Conservation (phyloP, 495 filamentous ascomycete genomes). For the Penicillium pancosmium region DNA sequence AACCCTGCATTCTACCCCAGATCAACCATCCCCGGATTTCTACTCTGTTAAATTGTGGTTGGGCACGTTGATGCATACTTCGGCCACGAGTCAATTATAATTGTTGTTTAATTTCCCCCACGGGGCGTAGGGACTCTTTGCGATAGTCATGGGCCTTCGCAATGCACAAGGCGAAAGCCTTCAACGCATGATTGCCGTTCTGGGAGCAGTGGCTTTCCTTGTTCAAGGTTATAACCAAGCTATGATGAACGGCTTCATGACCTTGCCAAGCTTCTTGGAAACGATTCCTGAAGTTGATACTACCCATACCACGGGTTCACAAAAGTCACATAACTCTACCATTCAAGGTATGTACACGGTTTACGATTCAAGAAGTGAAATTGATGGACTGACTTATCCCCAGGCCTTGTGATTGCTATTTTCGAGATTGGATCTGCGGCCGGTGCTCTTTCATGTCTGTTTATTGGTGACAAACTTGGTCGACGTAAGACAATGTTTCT, state of each 20-base stretch:
- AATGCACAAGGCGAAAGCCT: constrained; percentile 16
- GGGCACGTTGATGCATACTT: background rate
- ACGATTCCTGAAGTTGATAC: constrained; percentile 19
- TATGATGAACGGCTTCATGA: constrained; percentile 24
- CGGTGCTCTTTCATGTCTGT: constrained; percentile 17
- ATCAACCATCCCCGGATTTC: background rate
- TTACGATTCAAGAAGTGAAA: background rate
- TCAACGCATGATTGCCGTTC: constrained; percentile 16
- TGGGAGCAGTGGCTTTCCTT: constrained; percentile 25
- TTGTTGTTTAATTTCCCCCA: background rate
- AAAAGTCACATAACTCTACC: constrained; percentile 13
- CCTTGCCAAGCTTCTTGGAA: constrained; percentile 16
- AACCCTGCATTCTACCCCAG: too few species aligned
- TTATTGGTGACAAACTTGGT: constrained; percentile 16
- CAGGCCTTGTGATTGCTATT: constrained; percentile 18
- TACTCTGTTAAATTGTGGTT: background rate
- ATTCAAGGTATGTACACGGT: constrained; percentile 9
- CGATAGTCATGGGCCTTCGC: constrained; percentile 9
- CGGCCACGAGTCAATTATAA: background rate
- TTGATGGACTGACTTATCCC: background rate
- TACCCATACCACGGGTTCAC: constrained; percentile 9
- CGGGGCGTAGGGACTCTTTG: background rate
- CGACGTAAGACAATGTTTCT: constrained; percentile 14
- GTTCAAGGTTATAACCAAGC: constrained; percentile 27
- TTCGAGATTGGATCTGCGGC: constrained; percentile 20